Conservation (phyloP, 129 eudicot species). For the Tagetes erecta region DNA sequence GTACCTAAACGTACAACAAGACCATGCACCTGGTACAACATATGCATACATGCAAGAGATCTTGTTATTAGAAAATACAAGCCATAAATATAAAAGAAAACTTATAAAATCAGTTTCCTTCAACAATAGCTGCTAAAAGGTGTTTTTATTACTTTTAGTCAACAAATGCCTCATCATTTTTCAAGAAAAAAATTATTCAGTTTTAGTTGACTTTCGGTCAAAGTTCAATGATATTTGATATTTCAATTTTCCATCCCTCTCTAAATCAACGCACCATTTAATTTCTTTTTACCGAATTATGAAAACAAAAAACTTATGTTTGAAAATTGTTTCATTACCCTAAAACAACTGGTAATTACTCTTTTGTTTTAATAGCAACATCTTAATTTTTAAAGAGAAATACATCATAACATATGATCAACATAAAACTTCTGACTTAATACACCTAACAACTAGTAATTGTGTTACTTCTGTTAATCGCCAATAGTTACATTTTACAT, state of each 20-base stretch:
- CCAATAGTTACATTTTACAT: too few species aligned
- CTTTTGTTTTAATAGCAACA: too few species aligned
- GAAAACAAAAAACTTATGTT: constrained; percentile 7
- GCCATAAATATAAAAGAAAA: neutral
- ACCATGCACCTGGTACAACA: neutral
- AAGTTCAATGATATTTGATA: constrained; percentile 18
- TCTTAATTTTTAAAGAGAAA: too few species aligned
- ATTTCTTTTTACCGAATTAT: constrained; percentile 16
- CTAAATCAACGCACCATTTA: constrained; percentile 37
- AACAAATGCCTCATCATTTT: constrained; percentile 27
- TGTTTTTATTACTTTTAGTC: constrained; percentile 10
- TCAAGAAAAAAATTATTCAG: neutral
- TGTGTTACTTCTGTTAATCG: too few species aligned
- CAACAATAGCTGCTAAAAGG: constrained; percentile 35
- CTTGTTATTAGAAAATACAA: neutral
- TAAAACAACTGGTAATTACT: too few species aligned
- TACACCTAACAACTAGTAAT: too few species aligned
- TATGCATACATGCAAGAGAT: neutral
- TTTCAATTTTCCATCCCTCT: constrained; percentile 40
- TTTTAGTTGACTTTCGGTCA: constrained; percentile 33
- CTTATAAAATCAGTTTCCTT: constrained; percentile 14
- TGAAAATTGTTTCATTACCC: neutral
- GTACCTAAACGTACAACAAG: constrained; percentile 19
- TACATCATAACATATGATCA: too few species aligned
- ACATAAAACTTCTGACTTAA: too few species aligned